These are phyloP conservation scores for Aspergillus ochraceoroseus DNA, from an alignment of 2,329 filamentous ascomycete genomes.

Conservation along the genomic window DNA sequence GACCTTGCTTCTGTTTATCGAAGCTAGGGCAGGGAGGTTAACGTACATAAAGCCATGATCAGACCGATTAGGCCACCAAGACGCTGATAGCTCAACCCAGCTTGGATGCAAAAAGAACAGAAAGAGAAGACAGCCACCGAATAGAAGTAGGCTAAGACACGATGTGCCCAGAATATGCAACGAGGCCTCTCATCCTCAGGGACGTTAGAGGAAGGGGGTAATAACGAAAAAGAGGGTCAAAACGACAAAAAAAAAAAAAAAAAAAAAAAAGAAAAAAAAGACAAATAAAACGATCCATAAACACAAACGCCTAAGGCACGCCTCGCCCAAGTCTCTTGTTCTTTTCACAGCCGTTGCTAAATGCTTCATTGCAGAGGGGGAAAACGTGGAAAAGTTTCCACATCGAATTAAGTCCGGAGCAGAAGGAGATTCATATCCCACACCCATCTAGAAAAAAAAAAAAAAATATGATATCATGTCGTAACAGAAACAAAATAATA, in stretches of 20 bases:
- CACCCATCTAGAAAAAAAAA: constrained; percentile 25
- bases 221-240: constrained; percentile 21
- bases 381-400: constrained; percentile 25
- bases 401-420: constrained; percentile 22
- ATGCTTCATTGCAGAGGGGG: constrained; percentile 31
- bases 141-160: constrained; percentile 30
- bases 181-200: constrained; percentile 28
- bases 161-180: constrained; percentile 35
- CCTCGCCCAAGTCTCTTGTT: constrained; percentile 30
- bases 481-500: constrained; percentile 22
- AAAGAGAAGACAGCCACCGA: constrained; percentile 32
- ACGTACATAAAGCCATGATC: constrained; percentile 47
- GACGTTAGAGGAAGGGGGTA: constrained; percentile 14
- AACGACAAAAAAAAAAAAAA: constrained; percentile 22
- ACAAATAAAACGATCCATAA: constrained; percentile 22
- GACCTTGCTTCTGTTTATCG: constrained; percentile 38
- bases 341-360: constrained; percentile 33
- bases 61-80: constrained; percentile 34
- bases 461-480: constrained; percentile 33
- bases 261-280: constrained; percentile 19
- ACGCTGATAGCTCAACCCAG: constrained; percentile 36
- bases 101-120: constrained; percentile 36
- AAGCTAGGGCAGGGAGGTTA: constrained; percentile 47
- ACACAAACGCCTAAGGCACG: constrained; percentile 35
- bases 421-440: constrained; percentile 25